phyloP scores from a whole-genome alignment of 2,329 filamentous ascomycete species.

The Hypomyces perniciosus region DNA sequence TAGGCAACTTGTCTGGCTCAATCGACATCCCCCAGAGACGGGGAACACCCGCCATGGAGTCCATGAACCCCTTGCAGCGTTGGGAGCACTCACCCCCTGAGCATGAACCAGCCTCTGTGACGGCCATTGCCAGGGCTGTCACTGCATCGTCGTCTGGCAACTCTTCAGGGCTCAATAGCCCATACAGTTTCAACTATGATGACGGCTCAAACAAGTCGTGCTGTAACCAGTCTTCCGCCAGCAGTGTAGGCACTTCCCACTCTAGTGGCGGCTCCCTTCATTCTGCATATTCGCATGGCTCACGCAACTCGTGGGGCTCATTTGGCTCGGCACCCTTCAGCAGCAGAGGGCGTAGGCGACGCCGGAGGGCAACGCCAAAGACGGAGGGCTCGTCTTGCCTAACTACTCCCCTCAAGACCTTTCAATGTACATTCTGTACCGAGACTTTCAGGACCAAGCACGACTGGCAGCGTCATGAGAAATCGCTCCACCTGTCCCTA shows the following conservation, averaged over 20 bases:
- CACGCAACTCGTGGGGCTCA: conserved; percentile 50
- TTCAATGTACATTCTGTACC: conserved; percentile 64
- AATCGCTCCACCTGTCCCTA: conserved; percentile 58
- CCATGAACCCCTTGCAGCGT: conserved; percentile 27
- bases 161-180: conserved; percentile 52
- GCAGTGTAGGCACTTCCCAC: conserved; percentile 55
- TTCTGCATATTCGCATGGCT: conserved; percentile 54
- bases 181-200: conserved; percentile 51
- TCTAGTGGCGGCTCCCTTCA: conserved; percentile 54
- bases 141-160: conserved; percentile 46
- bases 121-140: conserved; percentile 52
- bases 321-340: conserved; percentile 39
- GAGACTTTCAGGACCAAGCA: conserved; percentile 63
- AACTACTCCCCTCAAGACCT: conserved; percentile 46
- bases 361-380: conserved; percentile 35
- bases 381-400: conserved; percentile 29
- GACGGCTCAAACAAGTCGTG: conserved; percentile 54
- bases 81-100: conserved; percentile 49
- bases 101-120: conserved; percentile 54
- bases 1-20: conserved; percentile 52
- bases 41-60: conserved; percentile 44
- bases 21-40: conserved; percentile 67
- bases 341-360: conserved; percentile 41
- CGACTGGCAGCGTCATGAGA: conserved; percentile 67
- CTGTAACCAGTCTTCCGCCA: conserved; percentile 54